Evolutionary conservation across 106 monocot species (phyloP).

Genomic region (Dendrobium officinale): DNA sequence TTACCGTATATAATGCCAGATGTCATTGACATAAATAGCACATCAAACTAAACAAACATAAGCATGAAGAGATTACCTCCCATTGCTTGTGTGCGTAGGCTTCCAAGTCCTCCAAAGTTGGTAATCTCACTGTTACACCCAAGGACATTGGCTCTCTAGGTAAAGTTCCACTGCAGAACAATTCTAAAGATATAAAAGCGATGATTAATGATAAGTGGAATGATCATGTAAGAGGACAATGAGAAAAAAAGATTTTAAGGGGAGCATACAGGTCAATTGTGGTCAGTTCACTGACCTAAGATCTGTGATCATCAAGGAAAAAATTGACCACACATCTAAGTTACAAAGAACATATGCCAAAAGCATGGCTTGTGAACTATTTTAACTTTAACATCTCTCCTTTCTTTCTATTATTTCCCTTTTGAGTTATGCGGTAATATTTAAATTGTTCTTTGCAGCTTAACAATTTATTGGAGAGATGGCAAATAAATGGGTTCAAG

Average conservation of each 20-base stretch:
- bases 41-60: background rate
- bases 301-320: background rate
- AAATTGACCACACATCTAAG: background rate
- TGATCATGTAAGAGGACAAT: background rate
- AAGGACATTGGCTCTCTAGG: constrained; percentile 83
- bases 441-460: background rate
- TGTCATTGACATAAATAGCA: constrained; percentile 2
- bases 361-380: background rate
- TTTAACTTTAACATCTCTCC: background rate
- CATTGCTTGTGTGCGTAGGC: constrained; percentile 80
- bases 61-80: constrained; percentile 52
- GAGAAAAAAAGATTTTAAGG: background rate
- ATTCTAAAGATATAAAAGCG: background rate
- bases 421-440: background rate
- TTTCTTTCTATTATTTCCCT: background rate
- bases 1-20: constrained; percentile 7
- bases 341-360: background rate
- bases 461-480: background rate
- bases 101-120: constrained; percentile 71
- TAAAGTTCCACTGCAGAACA: constrained; percentile 54
- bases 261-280: background rate
- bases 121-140: constrained; percentile 62
- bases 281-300: background rate
- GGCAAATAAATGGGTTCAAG: background rate
- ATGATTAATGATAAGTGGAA: background rate